phyloP scores from a whole-genome alignment of 306 rosid species.

The Fragaria iinumae region DNA sequence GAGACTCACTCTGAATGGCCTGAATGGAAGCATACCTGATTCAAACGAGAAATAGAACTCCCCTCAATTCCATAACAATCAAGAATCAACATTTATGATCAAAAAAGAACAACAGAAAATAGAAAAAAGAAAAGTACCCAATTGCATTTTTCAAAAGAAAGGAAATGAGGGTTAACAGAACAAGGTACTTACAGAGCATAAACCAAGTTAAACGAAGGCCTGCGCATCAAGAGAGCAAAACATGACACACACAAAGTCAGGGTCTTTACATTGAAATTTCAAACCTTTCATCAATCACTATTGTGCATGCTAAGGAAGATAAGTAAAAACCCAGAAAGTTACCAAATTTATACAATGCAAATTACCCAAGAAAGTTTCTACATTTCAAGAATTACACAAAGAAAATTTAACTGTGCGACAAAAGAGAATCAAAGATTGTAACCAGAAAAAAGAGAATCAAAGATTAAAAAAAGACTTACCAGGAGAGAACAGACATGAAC shows the following conservation, averaged over 20 bases:
- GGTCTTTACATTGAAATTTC: not conserved
- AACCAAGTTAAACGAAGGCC: constrained; percentile 59
- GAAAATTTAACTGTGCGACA: not conserved
- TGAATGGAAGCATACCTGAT: constrained; percentile 51
- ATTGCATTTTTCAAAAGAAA: not conserved
- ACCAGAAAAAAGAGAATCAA: no score
- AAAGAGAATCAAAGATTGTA: not conserved
- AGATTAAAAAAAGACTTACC: constrained; percentile 22
- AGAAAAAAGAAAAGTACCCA: constrained; percentile 2
- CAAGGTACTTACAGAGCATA: constrained; percentile 48
- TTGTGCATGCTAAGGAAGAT: not conserved
- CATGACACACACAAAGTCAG: not conserved
- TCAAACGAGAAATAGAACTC: not conserved
- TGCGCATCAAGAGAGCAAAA: constrained; percentile 22
- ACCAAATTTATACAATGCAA: not conserved
- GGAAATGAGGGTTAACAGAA: not conserved
- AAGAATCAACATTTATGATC: not conserved
- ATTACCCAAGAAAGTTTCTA: not conserved
- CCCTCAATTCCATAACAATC: not conserved
- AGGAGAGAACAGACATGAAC: constrained; percentile 38
- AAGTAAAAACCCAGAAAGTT: not conserved
- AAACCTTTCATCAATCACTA: not conserved
- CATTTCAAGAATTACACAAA: not conserved
- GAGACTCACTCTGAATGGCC: constrained; percentile 54
- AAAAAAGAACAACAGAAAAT: not conserved